Conservation (phyloP, 345 rosid genomes). For the Citrus australasica region DNA sequence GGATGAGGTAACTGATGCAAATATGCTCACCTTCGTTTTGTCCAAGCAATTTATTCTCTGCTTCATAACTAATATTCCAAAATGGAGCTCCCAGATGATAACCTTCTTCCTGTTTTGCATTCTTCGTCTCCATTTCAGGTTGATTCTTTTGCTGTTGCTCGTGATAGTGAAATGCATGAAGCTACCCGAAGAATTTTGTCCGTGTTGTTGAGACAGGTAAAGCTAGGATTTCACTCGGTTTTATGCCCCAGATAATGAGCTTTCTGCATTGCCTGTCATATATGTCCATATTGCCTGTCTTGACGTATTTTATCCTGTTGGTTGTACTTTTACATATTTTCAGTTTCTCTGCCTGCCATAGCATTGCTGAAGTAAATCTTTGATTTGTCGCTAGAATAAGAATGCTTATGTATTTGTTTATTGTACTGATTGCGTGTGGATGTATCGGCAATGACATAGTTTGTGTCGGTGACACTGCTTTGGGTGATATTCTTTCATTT, state of each 20-base stretch:
- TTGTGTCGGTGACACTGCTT: not conserved
- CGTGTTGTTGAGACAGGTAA: conserved; percentile 86
- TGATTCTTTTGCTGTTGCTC: conserved; percentile 86
- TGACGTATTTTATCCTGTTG: not conserved
- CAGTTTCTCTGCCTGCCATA: not conserved
- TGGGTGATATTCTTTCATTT: conserved; percentile 4
- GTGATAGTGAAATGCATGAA: conserved; percentile 88
- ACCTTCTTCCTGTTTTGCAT: not conserved
- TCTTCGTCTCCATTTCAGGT: conserved; percentile 43
- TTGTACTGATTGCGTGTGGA: not conserved
- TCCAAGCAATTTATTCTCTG: not conserved
- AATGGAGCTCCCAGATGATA: not conserved
- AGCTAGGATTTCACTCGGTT: not conserved
- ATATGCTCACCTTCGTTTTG: not conserved
- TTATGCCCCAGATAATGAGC: not conserved
- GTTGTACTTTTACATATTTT: not conserved
- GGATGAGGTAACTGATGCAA: conserved; percentile 67
- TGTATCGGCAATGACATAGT: not conserved
- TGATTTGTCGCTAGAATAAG: not conserved
- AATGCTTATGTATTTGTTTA: not conserved
- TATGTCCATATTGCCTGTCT: not conserved
- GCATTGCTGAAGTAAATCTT: not conserved
- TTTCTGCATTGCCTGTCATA: not conserved
- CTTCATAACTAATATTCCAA: not conserved
- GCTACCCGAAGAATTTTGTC: conserved; percentile 92